Conservation (phyloP, 257 asterid genomes). For the Plantago elongata region DNA sequence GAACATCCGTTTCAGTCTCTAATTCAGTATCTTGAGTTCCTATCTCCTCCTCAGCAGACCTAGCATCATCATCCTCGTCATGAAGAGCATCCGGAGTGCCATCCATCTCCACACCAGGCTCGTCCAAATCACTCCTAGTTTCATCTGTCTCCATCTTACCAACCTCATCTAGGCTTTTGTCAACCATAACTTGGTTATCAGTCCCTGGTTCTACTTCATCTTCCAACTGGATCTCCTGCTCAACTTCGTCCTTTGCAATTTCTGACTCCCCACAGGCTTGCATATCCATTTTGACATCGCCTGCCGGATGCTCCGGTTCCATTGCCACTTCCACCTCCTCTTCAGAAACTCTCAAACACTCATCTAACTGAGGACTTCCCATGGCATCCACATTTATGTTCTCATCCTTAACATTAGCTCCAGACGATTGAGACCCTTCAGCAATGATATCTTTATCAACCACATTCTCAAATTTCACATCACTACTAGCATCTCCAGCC, state of each 20-base stretch:
- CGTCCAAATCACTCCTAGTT: conserved; percentile 42
- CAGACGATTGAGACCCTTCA: too few relatives aligned
- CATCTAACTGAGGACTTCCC: conserved; percentile 26
- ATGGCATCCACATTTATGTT: conserved; percentile 17
- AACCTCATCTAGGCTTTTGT: conserved; percentile 24
- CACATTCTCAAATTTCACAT: conserved; percentile 24
- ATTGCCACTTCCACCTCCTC: conserved; percentile 12
- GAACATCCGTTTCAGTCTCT: conserved; percentile 67
- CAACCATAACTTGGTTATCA: conserved; percentile 22
- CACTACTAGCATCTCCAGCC: conserved; percentile 11
- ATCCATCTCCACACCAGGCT: conserved; percentile 38
- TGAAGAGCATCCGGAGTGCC: conserved; percentile 39
- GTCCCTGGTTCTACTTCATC: conserved; percentile 29
- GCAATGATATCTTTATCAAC: background rate
- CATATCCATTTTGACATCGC: conserved; percentile 29
- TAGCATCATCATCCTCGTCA: conserved; percentile 57
- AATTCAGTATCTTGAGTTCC: conserved; percentile 56
- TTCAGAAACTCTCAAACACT: conserved; percentile 22
- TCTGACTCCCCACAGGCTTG: conserved; percentile 31
- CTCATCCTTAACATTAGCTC: conserved; percentile 10
- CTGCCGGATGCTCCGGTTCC: conserved; percentile 22
- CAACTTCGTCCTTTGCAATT: conserved; percentile 15
- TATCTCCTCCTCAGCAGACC: conserved; percentile 56
- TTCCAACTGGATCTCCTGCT: conserved; percentile 24
- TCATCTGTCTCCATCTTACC: conserved; percentile 45